These are phyloP conservation scores for Aspergillus brasiliensis DNA, from an alignment of 2,329 filamentous ascomycete genomes.

Conservation along the genomic window DNA sequence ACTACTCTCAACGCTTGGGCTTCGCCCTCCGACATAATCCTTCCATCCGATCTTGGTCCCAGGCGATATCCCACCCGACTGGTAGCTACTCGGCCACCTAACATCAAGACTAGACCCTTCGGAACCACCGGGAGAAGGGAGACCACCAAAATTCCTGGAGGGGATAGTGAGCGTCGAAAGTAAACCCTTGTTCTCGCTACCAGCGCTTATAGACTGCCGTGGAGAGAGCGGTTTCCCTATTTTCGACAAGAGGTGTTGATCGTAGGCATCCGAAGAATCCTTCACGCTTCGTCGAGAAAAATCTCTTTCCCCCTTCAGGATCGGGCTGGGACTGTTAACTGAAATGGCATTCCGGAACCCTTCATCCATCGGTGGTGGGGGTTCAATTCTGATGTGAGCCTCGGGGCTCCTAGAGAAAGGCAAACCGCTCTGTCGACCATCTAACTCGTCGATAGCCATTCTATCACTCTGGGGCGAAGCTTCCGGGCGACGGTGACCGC, in stretches of 20 bases:
- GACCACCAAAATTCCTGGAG: conserved; percentile 33
- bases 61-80: conserved; percentile 46
- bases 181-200: conserved; percentile 34
- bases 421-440: conserved; percentile 33
- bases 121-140: conserved; percentile 35
- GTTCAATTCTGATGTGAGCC: conserved; percentile 40
- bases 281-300: conserved; percentile 60
- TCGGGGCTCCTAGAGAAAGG: conserved; percentile 35
- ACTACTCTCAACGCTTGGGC: conserved; percentile 48
- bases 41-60: conserved; percentile 43
- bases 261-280: conserved; percentile 63
- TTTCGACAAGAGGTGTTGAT: conserved; percentile 63
- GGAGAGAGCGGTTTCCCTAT: conserved; percentile 63
- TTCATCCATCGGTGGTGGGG: conserved; percentile 34
- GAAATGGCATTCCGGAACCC: conserved; percentile 38
- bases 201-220: conserved; percentile 40
- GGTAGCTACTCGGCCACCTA: conserved; percentile 43
- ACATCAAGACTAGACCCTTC: conserved; percentile 37
- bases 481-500: conserved; percentile 45
- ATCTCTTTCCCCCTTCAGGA: conserved; percentile 61
- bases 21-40: conserved; percentile 45
- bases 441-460: conserved; percentile 41
- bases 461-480: conserved; percentile 35
- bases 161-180: conserved; percentile 38
- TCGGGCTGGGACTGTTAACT: conserved; percentile 31